A percentile compares a stretch with the other conserved stretches of the same genome.
These are phyloP conservation scores for Brasenia schreberi DNA, from an alignment of 164 flowering plant species.

Conservation along the genomic window DNA sequence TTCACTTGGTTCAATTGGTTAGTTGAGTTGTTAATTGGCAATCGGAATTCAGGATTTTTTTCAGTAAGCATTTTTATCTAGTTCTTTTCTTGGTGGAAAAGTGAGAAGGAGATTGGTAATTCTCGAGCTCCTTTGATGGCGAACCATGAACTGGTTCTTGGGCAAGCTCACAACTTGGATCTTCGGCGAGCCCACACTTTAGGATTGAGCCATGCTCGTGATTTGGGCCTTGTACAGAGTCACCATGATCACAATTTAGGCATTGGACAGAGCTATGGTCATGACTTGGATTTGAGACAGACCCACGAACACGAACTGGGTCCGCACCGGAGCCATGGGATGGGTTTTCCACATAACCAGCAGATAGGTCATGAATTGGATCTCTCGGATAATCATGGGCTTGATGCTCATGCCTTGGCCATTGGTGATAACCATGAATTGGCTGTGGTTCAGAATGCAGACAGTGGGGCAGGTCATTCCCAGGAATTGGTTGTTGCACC, in stretches of 20 bases:
- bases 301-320: constrained; percentile 11
- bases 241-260: constrained; percentile 31
- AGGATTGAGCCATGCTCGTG: constrained; percentile 24
- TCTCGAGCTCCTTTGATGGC: background rate
- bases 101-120: background rate
- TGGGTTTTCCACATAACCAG: background rate
- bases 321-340: background rate
- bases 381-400: constrained; percentile 5
- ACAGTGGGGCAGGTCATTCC: constrained; percentile 32
- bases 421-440: constrained; percentile 34
- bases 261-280: constrained; percentile 29
- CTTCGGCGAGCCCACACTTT: background rate
- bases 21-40: too few species aligned
- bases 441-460: constrained; percentile 33
- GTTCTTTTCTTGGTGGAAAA: too few species aligned
- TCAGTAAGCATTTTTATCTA: too few species aligned
- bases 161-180: background rate
- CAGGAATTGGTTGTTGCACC: constrained; percentile 37
- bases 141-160: background rate
- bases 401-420: constrained; percentile 4
- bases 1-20: background rate
- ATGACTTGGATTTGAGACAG: constrained; percentile 19
- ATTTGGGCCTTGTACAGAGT: constrained; percentile 18
- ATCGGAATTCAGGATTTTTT: too few species aligned
- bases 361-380: background rate